phyloP scores from a whole-genome alignment of 2,329 filamentous ascomycete genomes.

The Apiospora arundinis region DNA sequence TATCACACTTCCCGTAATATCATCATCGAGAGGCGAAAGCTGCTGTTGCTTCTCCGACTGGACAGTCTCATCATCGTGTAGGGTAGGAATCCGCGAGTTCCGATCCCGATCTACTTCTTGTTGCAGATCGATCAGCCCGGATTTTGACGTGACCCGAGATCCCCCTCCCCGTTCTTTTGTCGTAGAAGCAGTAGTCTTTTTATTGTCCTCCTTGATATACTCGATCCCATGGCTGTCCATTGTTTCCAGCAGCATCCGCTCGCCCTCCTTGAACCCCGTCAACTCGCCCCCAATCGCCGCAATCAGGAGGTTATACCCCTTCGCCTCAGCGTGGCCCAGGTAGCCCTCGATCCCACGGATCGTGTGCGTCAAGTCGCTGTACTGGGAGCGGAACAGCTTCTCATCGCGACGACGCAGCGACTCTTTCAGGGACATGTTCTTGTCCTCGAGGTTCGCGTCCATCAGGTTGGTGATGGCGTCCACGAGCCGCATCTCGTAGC shows the following conservation, averaged over 20 bases:
- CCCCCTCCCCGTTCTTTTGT: constrained; percentile 28
- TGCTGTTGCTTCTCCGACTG: constrained; percentile 21
- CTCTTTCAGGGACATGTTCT: constrained; percentile 34
- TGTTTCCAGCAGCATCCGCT: constrained; percentile 56
- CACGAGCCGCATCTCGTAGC: constrained; percentile 62
- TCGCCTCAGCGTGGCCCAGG: constrained; percentile 61
- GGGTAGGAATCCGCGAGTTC: neutral
- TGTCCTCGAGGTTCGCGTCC: neutral
- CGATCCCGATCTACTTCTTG: neutral
- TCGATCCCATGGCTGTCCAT: constrained; percentile 24
- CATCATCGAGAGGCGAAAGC: constrained; percentile 32
- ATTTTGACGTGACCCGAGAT: constrained; percentile 25
- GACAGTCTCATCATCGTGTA: neutral
- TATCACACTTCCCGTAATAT: constrained; percentile 42
- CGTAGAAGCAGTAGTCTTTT: constrained; percentile 29
- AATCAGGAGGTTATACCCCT: constrained; percentile 76
- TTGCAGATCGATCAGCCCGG: neutral
- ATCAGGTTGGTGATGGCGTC: constrained; percentile 27
- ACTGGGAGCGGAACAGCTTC: constrained; percentile 52
- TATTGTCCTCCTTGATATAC: constrained; percentile 21
- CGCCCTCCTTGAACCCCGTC: constrained; percentile 68
- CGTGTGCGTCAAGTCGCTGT: constrained; percentile 62
- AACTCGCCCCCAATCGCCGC: constrained; percentile 78
- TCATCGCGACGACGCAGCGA: constrained; percentile 41
- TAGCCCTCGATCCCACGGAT: constrained; percentile 61